A percentile compares a stretch with the other conserved stretches of the same genome.
Conservation (phyloP, 2,329 filamentous ascomycete genomes). For the Setomelanomma holmii region DNA sequence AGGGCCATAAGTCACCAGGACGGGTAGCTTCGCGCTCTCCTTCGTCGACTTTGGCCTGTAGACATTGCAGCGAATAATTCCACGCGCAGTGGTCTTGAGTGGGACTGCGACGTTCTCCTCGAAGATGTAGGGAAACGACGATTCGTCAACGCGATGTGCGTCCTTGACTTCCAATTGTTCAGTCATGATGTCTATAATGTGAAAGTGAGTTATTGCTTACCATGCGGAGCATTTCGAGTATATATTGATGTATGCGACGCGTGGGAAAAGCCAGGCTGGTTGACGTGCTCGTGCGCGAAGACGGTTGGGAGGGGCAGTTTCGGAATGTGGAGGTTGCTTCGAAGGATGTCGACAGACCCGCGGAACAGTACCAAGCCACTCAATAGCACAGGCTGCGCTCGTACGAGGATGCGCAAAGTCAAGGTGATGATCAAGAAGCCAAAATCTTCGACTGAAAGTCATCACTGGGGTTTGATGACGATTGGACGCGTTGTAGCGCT, state of each 20-base stretch:
- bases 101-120: constrained; percentile 58
- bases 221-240: constrained; percentile 13
- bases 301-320: constrained; percentile 13
- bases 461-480: not conserved
- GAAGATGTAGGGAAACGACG: constrained; percentile 56
- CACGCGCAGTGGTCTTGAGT: constrained; percentile 48
- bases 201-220: not conserved
- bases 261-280: constrained; percentile 13
- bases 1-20: constrained; percentile 74
- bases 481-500: not conserved
- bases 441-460: not conserved
- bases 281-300: constrained; percentile 8
- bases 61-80: constrained; percentile 59
- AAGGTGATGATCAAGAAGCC: no score
- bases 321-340: constrained; percentile 31
- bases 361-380: no score
- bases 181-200: constrained; percentile 26
- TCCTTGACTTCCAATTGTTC: constrained; percentile 40
- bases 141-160: constrained; percentile 41
- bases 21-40: constrained; percentile 56
- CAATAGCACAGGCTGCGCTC: no score
- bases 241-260: constrained; percentile 20
- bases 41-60: constrained; percentile 56
- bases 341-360: no score
- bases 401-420: no score